Conservation (phyloP, 2,329 filamentous ascomycete species). For the Monascus ruber region DNA sequence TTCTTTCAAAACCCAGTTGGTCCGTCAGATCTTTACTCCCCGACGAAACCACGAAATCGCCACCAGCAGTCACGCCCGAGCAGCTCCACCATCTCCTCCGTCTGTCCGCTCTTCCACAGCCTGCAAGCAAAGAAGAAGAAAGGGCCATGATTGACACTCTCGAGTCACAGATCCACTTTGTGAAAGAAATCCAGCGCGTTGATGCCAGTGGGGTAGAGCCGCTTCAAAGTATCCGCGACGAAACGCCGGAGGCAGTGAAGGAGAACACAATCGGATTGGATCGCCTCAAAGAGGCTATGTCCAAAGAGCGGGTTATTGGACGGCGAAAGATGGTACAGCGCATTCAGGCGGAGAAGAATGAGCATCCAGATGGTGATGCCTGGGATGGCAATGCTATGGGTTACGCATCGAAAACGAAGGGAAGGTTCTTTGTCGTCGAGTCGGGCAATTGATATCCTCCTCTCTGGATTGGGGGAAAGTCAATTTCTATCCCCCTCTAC, state of each 20-base stretch:
- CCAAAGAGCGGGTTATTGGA: slow-evolving; percentile 30
- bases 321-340: slow-evolving; percentile 37
- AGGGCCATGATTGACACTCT: slow-evolving; percentile 61
- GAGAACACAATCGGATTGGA: slow-evolving; percentile 30
- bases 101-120: slow-evolving; percentile 74
- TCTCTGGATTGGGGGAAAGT: too few relatives aligned
- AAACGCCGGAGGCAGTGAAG: slow-evolving; percentile 28
- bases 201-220: slow-evolving; percentile 64
- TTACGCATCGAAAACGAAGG: slow-evolving; percentile 53
- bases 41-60: slow-evolving; percentile 16
- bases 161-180: slow-evolving; percentile 75
- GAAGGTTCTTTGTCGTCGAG: slow-evolving; percentile 68
- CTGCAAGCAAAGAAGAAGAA: slow-evolving; percentile 53
- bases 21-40: slow-evolving; percentile 68
- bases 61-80: slow-evolving; percentile 44
- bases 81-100: slow-evolving; percentile 76
- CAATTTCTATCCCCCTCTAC: too few relatives aligned
- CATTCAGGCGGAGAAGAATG: slow-evolving; percentile 16
- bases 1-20: slow-evolving; percentile 66
- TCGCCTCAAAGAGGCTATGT: slow-evolving; percentile 25
- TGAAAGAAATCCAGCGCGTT: slow-evolving; percentile 71
- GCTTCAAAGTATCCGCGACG: slow-evolving; percentile 69
- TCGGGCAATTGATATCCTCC: slow-evolving; percentile 10
- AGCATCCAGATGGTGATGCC: slow-evolving; percentile 33
- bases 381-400: slow-evolving; percentile 62